Evolutionary conservation across 495 filamentous ascomycete genomes (phyloP).

Genomic region (Melanomma pulvis-pyrius): DNA sequence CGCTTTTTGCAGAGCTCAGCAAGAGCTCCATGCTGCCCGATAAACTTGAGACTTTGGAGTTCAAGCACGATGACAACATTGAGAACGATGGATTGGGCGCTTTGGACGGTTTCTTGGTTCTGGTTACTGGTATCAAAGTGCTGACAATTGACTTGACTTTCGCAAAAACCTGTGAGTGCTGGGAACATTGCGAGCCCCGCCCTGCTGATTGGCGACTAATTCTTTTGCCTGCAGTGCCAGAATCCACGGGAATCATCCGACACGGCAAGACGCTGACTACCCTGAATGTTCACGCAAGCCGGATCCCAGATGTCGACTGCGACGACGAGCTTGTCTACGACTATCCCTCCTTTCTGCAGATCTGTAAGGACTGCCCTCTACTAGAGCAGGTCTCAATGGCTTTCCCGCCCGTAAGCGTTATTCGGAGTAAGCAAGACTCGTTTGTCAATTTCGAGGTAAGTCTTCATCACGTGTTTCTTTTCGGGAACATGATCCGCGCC

Average conservation of each 20-base stretch:
- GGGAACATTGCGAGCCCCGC: too few species aligned
- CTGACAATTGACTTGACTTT: conserved; percentile 43
- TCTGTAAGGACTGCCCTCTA: conserved; percentile 42
- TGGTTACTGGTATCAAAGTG: conserved; percentile 44
- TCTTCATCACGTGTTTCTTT: conserved; percentile 1
- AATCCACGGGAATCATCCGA: conserved; percentile 41
- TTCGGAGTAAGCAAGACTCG: conserved; percentile 34
- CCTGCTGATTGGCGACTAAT: not conserved
- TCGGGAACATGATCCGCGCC: not conserved
- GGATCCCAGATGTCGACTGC: conserved; percentile 17
- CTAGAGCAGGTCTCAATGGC: conserved; percentile 45
- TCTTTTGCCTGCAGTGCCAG: conserved; percentile 27
- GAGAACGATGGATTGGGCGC: conserved; percentile 46
- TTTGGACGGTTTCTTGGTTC: conserved; percentile 46
- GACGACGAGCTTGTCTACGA: conserved; percentile 45
- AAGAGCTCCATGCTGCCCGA: conserved; percentile 43
- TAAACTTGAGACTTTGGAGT: conserved; percentile 41
- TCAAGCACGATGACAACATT: conserved; percentile 46
- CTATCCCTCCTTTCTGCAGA: conserved; percentile 39
- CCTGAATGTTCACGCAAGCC: conserved; percentile 42
- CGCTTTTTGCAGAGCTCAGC: conserved; percentile 46
- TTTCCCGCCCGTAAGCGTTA: conserved; percentile 41
- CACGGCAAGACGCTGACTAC: conserved; percentile 43
- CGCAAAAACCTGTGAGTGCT: conserved; percentile 29
- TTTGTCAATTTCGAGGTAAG: conserved; percentile 43